These are phyloP conservation scores for Boletus patriciae DNA, from an alignment of 768 basidiomycete species.

Conservation along the genomic window DNA sequence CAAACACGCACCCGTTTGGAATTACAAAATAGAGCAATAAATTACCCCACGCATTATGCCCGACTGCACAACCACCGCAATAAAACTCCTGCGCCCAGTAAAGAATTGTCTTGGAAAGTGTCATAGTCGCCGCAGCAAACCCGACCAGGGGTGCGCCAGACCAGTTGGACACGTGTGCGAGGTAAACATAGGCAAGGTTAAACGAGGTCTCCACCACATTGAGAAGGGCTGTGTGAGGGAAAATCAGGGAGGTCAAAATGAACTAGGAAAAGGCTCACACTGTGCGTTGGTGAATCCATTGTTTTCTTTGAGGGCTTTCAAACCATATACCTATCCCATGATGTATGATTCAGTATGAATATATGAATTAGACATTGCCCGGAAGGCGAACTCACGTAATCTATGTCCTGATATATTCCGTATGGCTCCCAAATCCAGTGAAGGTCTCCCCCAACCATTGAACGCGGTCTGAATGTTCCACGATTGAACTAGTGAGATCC, in stretches of 20 bases:
- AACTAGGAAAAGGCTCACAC: conserved; percentile 45
- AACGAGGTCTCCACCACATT: conserved; percentile 79
- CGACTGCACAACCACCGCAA: conserved; percentile 68
- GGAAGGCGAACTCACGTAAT: conserved; percentile 34
- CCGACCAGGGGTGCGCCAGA: conserved; percentile 74
- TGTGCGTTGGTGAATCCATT: conserved; percentile 88
- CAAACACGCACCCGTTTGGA: conserved; percentile 68
- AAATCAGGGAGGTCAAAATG: background rate
- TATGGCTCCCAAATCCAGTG: conserved; percentile 94
- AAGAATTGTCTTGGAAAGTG: conserved; percentile 81
- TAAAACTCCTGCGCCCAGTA: conserved; percentile 81
- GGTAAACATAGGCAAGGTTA: conserved; percentile 75
- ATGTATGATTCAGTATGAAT: conserved; percentile 41
- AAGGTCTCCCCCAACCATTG: conserved; percentile 83
- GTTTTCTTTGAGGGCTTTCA: conserved; percentile 57
- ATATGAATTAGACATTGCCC: conserved; percentile 20
- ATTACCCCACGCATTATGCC: conserved; percentile 62
- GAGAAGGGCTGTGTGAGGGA: conserved; percentile 53
- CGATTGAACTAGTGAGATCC: background rate
- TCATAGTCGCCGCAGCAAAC: conserved; percentile 72
- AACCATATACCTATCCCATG: conserved; percentile 63
- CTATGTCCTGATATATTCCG: conserved; percentile 68
- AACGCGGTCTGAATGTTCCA: conserved; percentile 61
- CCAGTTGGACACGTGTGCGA: conserved; percentile 59
- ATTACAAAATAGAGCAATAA: conserved; percentile 66